phyloP scores from a whole-genome alignment of 2,329 filamentous ascomycete species.

The Coniochaeta sp. region DNA sequence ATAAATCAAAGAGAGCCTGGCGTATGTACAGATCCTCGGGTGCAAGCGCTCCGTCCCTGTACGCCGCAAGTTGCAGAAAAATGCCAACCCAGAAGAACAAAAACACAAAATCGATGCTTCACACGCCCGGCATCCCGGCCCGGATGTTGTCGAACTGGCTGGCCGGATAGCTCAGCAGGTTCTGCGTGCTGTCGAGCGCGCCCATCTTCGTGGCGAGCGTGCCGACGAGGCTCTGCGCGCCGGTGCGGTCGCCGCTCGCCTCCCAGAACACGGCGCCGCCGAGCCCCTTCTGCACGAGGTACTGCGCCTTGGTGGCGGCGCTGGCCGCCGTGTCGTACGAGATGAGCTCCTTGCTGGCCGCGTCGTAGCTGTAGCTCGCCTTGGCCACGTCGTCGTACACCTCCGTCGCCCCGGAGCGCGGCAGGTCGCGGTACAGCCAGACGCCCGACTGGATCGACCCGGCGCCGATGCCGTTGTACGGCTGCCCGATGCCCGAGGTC shows the following conservation, averaged over 20 bases:
- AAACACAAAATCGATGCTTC: neutral
- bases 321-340: conserved; percentile 60
- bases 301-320: conserved; percentile 54
- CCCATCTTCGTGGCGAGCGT: conserved; percentile 40
- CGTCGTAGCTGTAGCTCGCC: conserved; percentile 68
- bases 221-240: conserved; percentile 49
- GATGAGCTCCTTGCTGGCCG: conserved; percentile 51
- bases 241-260: conserved; percentile 56
- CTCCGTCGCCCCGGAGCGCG: conserved; percentile 49
- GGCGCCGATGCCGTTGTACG: conserved; percentile 55
- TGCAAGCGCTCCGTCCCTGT: neutral
- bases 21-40: neutral
- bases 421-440: conserved; percentile 69
- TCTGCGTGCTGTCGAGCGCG: conserved; percentile 39
- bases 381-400: conserved; percentile 47
- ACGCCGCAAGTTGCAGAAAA: neutral
- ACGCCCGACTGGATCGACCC: conserved; percentile 54
- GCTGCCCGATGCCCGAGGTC: conserved; percentile 58
- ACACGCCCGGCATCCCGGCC: conserved; percentile 15
- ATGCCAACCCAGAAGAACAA: neutral
- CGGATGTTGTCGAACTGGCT: conserved; percentile 54
- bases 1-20: neutral
- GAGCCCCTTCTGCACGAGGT: conserved; percentile 51
- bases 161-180: conserved; percentile 47
- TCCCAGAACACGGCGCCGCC: conserved; percentile 86